phyloP scores from a whole-genome alignment of 352 stramenopile genomes.

The Phytophthora multivora region DNA sequence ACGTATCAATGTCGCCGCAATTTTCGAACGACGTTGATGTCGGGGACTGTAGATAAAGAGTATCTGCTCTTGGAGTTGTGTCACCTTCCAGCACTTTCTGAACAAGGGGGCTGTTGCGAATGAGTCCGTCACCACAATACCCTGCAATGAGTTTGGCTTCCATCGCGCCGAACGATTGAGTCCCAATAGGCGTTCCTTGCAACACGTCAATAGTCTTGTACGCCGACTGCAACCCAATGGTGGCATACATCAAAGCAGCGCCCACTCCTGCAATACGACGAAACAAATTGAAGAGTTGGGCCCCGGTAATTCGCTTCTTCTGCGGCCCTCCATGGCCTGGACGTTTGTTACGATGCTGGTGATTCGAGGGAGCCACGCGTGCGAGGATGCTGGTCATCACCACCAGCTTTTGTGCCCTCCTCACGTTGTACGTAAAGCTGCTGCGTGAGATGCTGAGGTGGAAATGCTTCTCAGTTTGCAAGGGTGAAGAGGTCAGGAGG shows the following conservation, averaged over 20 bases:
- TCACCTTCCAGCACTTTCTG: slow-evolving; percentile 23
- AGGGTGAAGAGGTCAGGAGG: background rate
- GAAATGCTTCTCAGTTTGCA: background rate
- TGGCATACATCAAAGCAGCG: slow-evolving; percentile 26
- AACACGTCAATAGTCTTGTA: slow-evolving; percentile 27
- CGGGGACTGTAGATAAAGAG: slow-evolving; percentile 36
- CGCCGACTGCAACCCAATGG: slow-evolving; percentile 15
- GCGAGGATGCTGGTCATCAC: slow-evolving; percentile 23
- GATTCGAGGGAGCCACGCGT: slow-evolving; percentile 18
- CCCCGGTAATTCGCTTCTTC: slow-evolving; percentile 29
- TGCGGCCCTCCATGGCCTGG: background rate
- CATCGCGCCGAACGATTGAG: slow-evolving; percentile 23
- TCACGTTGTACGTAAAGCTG: background rate
- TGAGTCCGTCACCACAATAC: slow-evolving; percentile 28
- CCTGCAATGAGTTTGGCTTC: slow-evolving; percentile 31
- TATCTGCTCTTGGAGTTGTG: slow-evolving; percentile 35
- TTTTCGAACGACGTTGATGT: slow-evolving; percentile 23
- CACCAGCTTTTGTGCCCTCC: background rate
- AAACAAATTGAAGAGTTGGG: slow-evolving; percentile 31
- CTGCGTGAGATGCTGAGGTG: background rate
- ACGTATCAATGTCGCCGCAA: slow-evolving; percentile 10
- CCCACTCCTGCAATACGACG: slow-evolving; percentile 29
- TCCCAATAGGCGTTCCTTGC: slow-evolving; percentile 16
- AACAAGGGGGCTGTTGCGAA: slow-evolving; percentile 42
- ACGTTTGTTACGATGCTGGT: slow-evolving; percentile 6